These are phyloP conservation scores for Blastobotrys terrestris DNA, from an alignment of 805 yeast species.

Conservation along the genomic window DNA sequence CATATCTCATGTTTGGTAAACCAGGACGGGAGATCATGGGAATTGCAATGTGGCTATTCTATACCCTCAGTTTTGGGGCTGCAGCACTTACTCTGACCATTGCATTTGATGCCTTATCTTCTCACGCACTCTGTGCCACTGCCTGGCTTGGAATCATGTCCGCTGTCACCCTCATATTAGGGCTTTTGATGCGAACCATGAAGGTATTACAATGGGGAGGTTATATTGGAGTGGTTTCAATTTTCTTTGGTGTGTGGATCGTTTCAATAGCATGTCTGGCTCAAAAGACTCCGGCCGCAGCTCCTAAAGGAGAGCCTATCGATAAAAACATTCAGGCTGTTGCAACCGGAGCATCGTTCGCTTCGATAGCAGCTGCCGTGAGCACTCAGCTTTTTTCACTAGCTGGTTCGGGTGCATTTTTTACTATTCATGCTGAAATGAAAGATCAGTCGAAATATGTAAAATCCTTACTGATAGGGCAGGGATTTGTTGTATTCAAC, in stretches of 20 bases:
- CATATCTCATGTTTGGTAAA: constrained; percentile 5
- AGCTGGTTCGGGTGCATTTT: constrained; percentile 6
- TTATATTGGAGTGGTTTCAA: constrained; percentile 4
- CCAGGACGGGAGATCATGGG: constrained; percentile 9
- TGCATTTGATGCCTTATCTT: constrained; percentile 3
- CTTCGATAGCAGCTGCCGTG: constrained; percentile 2
- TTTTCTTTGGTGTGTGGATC: constrained; percentile 5
- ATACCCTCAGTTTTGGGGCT: constrained; percentile 5
- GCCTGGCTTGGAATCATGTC: constrained; percentile 6
- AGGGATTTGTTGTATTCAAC: constrained; percentile 5
- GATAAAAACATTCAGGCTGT: constrained; percentile 1
- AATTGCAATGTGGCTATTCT: constrained; percentile 1
- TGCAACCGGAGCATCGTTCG: neutral
- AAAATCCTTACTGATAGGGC: constrained; percentile 1
- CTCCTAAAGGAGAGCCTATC: constrained; percentile 1
- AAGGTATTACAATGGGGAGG: constrained; percentile 5
- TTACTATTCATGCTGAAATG: constrained; percentile 9
- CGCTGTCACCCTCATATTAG: neutral
- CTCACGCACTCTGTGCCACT: constrained; percentile 4
- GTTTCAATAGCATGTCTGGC: constrained; percentile 7
- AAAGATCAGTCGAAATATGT: neutral
- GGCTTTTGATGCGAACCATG: constrained; percentile 2
- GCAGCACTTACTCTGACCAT: constrained; percentile 3
- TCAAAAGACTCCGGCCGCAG: constrained; percentile 3
- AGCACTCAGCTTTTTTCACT: constrained; percentile 4